Evolutionary conservation across 2,329 filamentous ascomycete genomes (phyloP), one percentile per base, ranked within the genome.

Genomic region (Pseudocercospora cruenta): DNA sequence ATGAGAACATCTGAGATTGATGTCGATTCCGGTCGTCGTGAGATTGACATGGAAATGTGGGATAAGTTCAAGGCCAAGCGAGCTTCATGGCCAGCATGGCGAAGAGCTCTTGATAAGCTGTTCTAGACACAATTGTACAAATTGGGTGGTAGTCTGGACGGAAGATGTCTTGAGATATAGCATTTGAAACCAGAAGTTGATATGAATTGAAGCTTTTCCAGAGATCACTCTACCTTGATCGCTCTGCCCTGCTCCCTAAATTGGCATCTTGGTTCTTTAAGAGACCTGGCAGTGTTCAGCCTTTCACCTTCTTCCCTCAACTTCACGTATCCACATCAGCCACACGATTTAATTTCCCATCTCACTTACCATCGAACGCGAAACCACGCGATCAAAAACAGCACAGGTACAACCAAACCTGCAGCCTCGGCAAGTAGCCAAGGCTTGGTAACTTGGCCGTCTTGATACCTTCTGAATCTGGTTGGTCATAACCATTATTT

Each of bases 41-140:
- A 87, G 77, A 82, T 90, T 59, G 85, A 91, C 75, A 90, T 87
- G 87, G 87, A 89, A 10, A 80, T 80, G 47, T 88, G 90, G 78
- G 85, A 89, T 75, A 83, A 79, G 43, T 81, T 84, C 72, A 82
- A 83, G 31, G 83, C 80, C 43, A 75, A 81, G 76, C 75, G 86
- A 21, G 84, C 83, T 16, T 72, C 78, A 3, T 84, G 81, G 81
- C 86, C 87, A 1, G 75, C 78, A 12, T 89, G 85, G 86, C 78
- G 76, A 65, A 75, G 76, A 47, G 54, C 69, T 8, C 51, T 74
- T 21, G 73, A 73, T 57, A 72, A 71, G 64, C 61, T 77, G 24
- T 72, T 74, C 64, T 74, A 71, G 49, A 26, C 39, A 31, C 22
- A 55, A 22, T 33, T 36, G 16, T 55, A 55, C 14, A 55, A 24